phyloP scores from a whole-genome alignment of 257 asterid genomes.

The Scutellaria baicalensis region DNA sequence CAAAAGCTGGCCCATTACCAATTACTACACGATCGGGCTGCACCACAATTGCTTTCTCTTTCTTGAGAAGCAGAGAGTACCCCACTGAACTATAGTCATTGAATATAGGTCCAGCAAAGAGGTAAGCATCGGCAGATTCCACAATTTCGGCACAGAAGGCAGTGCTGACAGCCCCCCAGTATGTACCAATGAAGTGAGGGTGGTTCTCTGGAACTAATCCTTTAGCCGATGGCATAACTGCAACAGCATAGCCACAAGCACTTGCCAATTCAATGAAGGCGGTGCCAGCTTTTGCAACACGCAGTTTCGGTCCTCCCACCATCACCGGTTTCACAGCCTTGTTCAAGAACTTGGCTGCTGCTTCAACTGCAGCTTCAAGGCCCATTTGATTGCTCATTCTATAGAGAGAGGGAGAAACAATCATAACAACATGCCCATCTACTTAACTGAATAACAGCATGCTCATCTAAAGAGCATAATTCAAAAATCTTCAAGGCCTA shows the following conservation, averaged over 20 bases:
- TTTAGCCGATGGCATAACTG: slow-evolving; percentile 79
- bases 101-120: slow-evolving; percentile 77
- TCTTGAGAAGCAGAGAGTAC: slow-evolving; percentile 75
- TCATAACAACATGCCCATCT: neutral
- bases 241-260: slow-evolving; percentile 50
- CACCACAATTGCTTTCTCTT: slow-evolving; percentile 65
- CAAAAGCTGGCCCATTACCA: slow-evolving; percentile 66
- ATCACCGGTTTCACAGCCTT: slow-evolving; percentile 85
- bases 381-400: slow-evolving; percentile 66
- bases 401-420: neutral
- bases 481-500: too few relatives aligned
- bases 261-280: slow-evolving; percentile 64
- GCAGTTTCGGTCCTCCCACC: slow-evolving; percentile 79
- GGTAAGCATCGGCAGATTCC: slow-evolving; percentile 77
- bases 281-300: slow-evolving; percentile 54
- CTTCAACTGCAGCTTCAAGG: slow-evolving; percentile 73
- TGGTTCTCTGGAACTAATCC: slow-evolving; percentile 77
- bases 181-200: slow-evolving; percentile 74
- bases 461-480: neutral
- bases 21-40: slow-evolving; percentile 69
- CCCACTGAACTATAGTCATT: slow-evolving; percentile 83
- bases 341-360: slow-evolving; percentile 61
- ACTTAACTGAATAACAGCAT: neutral
- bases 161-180: slow-evolving; percentile 87
- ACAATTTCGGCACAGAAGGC: slow-evolving; percentile 79